Conservation (phyloP, 305 asterid genomes). For the Coffea humblotiana region DNA sequence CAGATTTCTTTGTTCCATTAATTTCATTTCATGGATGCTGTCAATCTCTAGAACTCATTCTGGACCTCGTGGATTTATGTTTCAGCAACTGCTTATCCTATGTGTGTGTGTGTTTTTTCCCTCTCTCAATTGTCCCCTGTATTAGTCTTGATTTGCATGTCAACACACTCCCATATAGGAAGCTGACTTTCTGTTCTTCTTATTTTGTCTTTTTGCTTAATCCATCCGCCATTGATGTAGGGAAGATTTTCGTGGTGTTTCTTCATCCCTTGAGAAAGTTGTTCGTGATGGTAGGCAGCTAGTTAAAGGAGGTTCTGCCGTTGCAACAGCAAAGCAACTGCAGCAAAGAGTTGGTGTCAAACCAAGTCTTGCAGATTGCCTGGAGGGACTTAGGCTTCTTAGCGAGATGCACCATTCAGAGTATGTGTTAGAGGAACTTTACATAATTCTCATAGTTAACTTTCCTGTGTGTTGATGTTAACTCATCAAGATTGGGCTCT, state of each 20-base stretch:
- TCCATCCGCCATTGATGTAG: conserved; percentile 23
- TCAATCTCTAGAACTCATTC: background rate
- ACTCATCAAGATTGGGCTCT: background rate
- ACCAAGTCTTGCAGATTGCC: conserved; percentile 67
- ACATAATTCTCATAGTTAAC: background rate
- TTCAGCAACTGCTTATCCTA: background rate
- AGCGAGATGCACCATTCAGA: conserved; percentile 77
- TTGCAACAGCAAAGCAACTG: conserved; percentile 48
- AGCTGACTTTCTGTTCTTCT: background rate
- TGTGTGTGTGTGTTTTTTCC: background rate
- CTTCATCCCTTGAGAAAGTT: conserved; percentile 55
- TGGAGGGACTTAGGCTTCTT: conserved; percentile 66
- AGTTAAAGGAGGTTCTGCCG: conserved; percentile 44
- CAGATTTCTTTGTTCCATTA: background rate
- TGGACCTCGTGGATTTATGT: background rate
- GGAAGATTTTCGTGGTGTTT: conserved; percentile 60
- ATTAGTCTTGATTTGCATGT: background rate
- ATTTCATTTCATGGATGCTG: background rate
- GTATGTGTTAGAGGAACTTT: conserved; percentile 30
- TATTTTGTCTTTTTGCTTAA: background rate
- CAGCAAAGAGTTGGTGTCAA: conserved; percentile 62
- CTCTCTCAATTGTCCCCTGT: too few species aligned
- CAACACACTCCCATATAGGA: background rate
- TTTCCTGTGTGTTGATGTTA: background rate
- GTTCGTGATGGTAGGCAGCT: conserved; percentile 66